Evolutionary conservation across 2,329 filamentous ascomycete species (phyloP), one percentile per base, ranked within the genome.

Genomic region (Pseudocercospora fuligena): DNA sequence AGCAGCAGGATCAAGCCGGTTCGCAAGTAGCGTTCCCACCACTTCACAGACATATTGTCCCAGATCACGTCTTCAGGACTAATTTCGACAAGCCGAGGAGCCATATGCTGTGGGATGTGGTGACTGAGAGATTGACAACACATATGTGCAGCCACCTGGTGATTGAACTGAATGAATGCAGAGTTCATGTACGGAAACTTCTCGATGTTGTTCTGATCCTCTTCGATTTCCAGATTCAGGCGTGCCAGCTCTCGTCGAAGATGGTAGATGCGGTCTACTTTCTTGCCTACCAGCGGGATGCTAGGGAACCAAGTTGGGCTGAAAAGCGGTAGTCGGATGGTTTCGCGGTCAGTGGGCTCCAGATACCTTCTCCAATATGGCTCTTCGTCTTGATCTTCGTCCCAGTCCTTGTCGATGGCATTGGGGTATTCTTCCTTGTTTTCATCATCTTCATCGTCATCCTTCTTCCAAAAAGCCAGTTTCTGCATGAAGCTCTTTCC

Each of bases 71-170:
- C 94, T 51, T 90, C 90, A 0, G 95, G 95, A 6, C 93, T 93
- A 56, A 99, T 93, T 77, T 99, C 95, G n/a, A 97, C 91, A 47
- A 92, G 87, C 29, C 95, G 88, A 0, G 95, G 95, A 0, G 92
- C 87, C 95, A 99, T 99, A 54, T 97, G 92, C 73, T 92, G 92
- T 0, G 95, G 95, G 0, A 97, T 80, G 74, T 99, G 95, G 77
- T 98, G 93, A 46, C 91, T 93, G 54, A 96, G 86, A 57, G 92
- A 89, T 78, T 99, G 95, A 77, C 93, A 97, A 65, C 94, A 95
- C 95, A 99, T 98, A 75, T 99, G 95, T 0, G 95, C 95, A 5
- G 94, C 94, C 1, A 97, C 92, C 77, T 99, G 95, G 76, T 97
- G 91, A 75, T 99, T 97, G 85, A 99, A 99, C 77, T 99, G 95